These are phyloP conservation scores for Camellia sinensis DNA, from an alignment of 148 eudicot species.

Conservation along the genomic window DNA sequence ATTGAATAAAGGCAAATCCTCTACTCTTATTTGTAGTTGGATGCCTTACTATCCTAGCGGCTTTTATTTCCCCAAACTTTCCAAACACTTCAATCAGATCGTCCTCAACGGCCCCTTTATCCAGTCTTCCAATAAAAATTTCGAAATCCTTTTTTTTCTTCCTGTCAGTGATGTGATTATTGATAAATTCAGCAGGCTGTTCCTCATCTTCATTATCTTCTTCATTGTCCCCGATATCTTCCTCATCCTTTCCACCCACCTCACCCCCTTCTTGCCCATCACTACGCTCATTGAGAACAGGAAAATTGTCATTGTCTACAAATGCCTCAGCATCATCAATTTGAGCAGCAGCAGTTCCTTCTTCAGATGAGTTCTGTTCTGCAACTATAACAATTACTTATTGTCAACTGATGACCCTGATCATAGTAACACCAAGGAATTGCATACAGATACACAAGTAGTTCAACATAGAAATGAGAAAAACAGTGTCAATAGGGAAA, in stretches of 20 bases:
- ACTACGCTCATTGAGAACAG: not conserved
- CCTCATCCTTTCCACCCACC: constrained; percentile 3
- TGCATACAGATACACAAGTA: not conserved
- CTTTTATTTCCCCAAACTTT: constrained; percentile 31
- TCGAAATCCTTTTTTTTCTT: constrained; percentile 22
- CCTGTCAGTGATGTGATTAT: constrained; percentile 16
- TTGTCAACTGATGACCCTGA: not conserved
- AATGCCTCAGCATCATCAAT: not conserved
- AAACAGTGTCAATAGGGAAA: not conserved
- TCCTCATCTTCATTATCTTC: constrained; percentile 17
- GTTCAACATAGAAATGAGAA: not conserved
- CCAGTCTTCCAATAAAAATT: constrained; percentile 29
- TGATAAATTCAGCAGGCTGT: not conserved
- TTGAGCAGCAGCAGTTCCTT: constrained; percentile 18
- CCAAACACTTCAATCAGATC: constrained; percentile 30
- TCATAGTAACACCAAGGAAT: not conserved
- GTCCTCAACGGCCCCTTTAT: constrained; percentile 27
- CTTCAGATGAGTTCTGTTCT: constrained; percentile 13
- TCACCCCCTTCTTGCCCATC: constrained; percentile 17
- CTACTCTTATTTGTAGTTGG: constrained; percentile 26
- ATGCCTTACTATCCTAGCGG: constrained; percentile 23
- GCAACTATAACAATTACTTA: constrained; percentile 13
- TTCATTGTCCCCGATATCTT: not conserved
- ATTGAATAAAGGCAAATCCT: constrained; percentile 38
- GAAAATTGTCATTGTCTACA: not conserved